phyloP scores from a whole-genome alignment of 164 flowering plant genomes.

The Aristolochia californica region DNA sequence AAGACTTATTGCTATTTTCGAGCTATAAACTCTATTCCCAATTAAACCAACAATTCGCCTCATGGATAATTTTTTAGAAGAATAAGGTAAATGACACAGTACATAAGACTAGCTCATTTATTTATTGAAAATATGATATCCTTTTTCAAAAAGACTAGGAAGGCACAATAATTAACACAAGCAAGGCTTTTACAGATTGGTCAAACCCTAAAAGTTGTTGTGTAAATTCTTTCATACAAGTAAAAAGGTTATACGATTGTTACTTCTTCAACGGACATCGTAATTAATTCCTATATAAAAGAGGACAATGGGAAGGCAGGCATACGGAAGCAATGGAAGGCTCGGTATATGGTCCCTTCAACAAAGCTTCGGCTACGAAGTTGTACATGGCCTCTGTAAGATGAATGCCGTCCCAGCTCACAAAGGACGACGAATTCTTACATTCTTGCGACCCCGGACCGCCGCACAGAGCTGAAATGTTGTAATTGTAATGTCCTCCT shows the following conservation, averaged over 20 bases:
- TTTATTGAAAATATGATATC: no score
- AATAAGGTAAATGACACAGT: no score
- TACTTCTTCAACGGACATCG: not conserved
- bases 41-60: no score
- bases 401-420: slow-evolving; percentile 35
- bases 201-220: no score
- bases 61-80: no score
- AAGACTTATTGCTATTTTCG: no score
- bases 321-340: slow-evolving; percentile 6
- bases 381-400: slow-evolving; percentile 26
- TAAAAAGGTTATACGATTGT: not conserved
- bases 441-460: slow-evolving; percentile 10
- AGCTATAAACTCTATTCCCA: no score
- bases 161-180: no score
- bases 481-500: slow-evolving; percentile 22
- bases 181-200: no score
- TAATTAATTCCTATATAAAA: not conserved
- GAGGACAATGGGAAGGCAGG: not conserved
- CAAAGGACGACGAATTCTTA: slow-evolving; percentile 20
- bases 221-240: not conserved
- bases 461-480: slow-evolving; percentile 14
- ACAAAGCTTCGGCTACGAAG: slow-evolving; percentile 14
- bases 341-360: slow-evolving; percentile 13
- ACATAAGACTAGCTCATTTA: no score
- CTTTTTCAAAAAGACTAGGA: no score